Conservation (phyloP, 495 filamentous ascomycete species). For the Hamigera avellanea region DNA sequence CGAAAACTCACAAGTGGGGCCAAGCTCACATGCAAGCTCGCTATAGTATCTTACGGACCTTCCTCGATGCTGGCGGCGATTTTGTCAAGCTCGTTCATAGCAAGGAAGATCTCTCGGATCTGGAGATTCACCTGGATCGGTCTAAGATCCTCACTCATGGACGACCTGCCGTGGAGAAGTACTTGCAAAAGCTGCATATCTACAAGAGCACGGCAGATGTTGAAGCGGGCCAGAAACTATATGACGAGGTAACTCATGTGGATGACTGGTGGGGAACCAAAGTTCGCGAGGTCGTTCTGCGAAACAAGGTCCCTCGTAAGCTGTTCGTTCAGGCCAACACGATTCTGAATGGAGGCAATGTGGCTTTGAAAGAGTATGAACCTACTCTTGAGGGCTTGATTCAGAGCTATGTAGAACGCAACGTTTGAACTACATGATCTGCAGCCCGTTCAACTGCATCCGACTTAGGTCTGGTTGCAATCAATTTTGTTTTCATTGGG, state of each 20-base stretch:
- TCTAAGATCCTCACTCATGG: slow-evolving; percentile 67
- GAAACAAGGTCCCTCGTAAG: slow-evolving; percentile 84
- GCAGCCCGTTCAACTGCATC: no score
- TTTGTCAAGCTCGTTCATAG: slow-evolving; percentile 72
- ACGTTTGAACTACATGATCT: slow-evolving; percentile 36
- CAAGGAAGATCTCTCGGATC: slow-evolving; percentile 65
- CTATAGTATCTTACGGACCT: slow-evolving; percentile 78
- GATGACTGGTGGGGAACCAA: slow-evolving; percentile 67
- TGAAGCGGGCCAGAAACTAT: slow-evolving; percentile 60
- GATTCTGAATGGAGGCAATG: slow-evolving; percentile 56
- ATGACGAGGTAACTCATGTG: slow-evolving; percentile 71
- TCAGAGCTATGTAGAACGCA: slow-evolving; percentile 77
- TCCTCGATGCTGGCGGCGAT: slow-evolving; percentile 70
- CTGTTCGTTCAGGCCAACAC: slow-evolving; percentile 96
- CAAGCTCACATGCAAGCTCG: slow-evolving; percentile 92
- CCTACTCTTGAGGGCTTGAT: slow-evolving; percentile 77
- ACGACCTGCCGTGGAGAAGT: slow-evolving; percentile 68
- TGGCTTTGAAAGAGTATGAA: slow-evolving; percentile 82
- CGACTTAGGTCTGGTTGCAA: no score
- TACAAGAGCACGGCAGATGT: slow-evolving; percentile 88
- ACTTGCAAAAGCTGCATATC: slow-evolving; percentile 82
- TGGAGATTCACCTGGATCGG: slow-evolving; percentile 70
- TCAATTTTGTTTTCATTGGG: no score
- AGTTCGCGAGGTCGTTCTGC: slow-evolving; percentile 66
- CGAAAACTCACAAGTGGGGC: slow-evolving; percentile 79